Conservation (phyloP, 2,329 filamentous ascomycete genomes). For the Fusarium piperis region DNA sequence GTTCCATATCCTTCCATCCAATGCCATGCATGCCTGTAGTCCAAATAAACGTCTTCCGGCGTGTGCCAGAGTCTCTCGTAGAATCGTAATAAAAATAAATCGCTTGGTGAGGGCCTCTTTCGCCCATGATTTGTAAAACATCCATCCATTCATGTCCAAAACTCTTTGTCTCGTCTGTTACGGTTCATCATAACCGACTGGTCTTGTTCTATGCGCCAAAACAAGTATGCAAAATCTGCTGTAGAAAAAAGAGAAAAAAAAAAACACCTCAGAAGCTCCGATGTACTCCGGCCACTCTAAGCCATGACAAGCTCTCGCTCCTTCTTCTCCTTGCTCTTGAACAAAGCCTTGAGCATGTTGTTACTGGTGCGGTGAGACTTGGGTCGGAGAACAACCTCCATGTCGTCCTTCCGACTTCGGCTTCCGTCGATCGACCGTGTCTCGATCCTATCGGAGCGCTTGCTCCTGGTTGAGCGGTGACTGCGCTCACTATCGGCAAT, state of each 20-base stretch:
- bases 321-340: slow-evolving; percentile 64
- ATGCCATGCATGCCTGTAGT: slow-evolving; percentile 32
- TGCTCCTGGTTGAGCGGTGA: slow-evolving; percentile 45
- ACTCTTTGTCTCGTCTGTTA: slow-evolving; percentile 27
- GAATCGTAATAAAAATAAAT: slow-evolving; percentile 18
- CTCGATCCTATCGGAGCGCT: slow-evolving; percentile 46
- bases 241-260: not conserved
- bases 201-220: slow-evolving; percentile 18
- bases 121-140: slow-evolving; percentile 26
- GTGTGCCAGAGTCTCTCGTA: slow-evolving; percentile 8
- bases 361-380: slow-evolving; percentile 57
- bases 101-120: slow-evolving; percentile 22
- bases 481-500: slow-evolving; percentile 52
- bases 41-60: not conserved
- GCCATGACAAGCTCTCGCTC: slow-evolving; percentile 48
- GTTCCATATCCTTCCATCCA: slow-evolving; percentile 30
- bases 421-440: slow-evolving; percentile 51
- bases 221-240: slow-evolving; percentile 15
- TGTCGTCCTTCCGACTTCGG: slow-evolving; percentile 46
- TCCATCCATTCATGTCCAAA: not conserved
- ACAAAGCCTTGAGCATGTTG: slow-evolving; percentile 68
- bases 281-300: slow-evolving; percentile 22
- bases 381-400: slow-evolving; percentile 55
- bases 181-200: not conserved
- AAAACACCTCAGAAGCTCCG: slow-evolving; percentile 1